These are phyloP conservation scores for Penicillium sp. DNA, from an alignment of 2,329 filamentous ascomycete species.

Conservation along the genomic window DNA sequence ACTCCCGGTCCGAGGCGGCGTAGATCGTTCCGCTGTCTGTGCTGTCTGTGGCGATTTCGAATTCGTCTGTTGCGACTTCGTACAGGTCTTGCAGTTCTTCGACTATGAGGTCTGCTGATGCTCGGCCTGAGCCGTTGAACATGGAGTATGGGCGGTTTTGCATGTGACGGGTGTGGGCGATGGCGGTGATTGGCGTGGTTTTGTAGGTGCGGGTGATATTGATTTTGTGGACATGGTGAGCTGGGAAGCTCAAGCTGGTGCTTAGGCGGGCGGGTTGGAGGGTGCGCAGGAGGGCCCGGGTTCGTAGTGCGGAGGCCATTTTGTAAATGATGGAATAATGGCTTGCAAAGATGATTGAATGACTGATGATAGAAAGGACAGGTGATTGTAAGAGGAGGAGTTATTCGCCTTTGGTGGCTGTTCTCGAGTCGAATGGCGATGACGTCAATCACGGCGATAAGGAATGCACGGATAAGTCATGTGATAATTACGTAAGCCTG, in stretches of 20 bases:
- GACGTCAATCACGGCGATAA: no score
- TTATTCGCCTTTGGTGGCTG: no score
- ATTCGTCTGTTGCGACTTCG: slow-evolving; percentile 45
- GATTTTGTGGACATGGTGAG: background rate
- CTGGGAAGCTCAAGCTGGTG: background rate
- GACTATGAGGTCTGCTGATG: slow-evolving; percentile 31
- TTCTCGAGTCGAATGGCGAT: no score
- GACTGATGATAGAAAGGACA: background rate
- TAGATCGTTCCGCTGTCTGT: slow-evolving; percentile 44
- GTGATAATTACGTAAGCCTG: no score
- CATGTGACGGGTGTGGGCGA: no score
- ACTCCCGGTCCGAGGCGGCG: slow-evolving; percentile 43
- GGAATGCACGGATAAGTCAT: no score
- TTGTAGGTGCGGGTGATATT: no score
- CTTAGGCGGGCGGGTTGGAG: background rate
- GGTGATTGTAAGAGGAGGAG: no score
- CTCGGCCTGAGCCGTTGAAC: slow-evolving; percentile 20
- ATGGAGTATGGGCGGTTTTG: slow-evolving; percentile 4
- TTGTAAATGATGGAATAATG: background rate
- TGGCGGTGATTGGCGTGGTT: background rate
- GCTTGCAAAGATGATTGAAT: background rate
- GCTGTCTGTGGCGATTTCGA: slow-evolving; percentile 48
- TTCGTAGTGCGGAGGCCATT: slow-evolving; percentile 1
- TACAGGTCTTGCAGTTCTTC: slow-evolving; percentile 38
- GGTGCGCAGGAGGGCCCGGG: background rate